Evolutionary conservation across 2,329 filamentous ascomycete genomes (phyloP), one percentile per base, ranked within the genome.

Genomic region (Monosporascus sp.): DNA sequence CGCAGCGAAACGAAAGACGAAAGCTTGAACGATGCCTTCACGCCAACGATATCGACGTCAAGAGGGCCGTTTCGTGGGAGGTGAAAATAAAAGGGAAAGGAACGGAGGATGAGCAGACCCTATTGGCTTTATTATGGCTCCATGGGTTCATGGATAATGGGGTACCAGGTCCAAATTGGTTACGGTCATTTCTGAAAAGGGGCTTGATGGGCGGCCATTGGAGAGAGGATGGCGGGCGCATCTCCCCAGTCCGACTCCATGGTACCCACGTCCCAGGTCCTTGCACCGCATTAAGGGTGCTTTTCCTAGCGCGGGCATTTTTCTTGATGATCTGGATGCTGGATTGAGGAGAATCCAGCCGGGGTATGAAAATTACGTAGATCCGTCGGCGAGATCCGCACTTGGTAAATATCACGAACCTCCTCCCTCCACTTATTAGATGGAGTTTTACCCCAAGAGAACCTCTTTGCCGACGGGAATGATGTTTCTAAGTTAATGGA

Each of bases 1-100:
- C 68, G 69, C 64, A 65, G 31, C 31, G 71, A 77, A 76, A 70
- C 70, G 76, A 74, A 74, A 68, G 74, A 75, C 72, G 76, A 79
- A 78, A 78, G 74, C 72, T 66, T 71, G 69, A 54, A 64, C n/a
- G 63, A 69, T 66, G 67, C 68, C 71, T 71, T 72, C 74, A 73
- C 71, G 73, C 76, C 73, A 75, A 76, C 71, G 73, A 74, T 73
- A 73, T 74, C 72, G 77, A 76, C 74, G 77, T 78, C 72, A 65
- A 67, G 69, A 75, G 69, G 70, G 69, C 68, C 60, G 68, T 69
- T 72, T 70, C 72, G 73, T 74, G 66, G 61, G 68, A 69, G 68
- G 68, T 62, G 65, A 67, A 67, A 66, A 63, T 60, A 67, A 66
- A 65, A 62, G 64, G 68, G 62, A 65, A 69, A 64, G 65, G 62